A percentile compares a stretch with the other conserved stretches of the same genome.
Evolutionary conservation across 768 basidiomycete species (phyloP).

Genomic region (Pleurotus pulmonarius): DNA sequence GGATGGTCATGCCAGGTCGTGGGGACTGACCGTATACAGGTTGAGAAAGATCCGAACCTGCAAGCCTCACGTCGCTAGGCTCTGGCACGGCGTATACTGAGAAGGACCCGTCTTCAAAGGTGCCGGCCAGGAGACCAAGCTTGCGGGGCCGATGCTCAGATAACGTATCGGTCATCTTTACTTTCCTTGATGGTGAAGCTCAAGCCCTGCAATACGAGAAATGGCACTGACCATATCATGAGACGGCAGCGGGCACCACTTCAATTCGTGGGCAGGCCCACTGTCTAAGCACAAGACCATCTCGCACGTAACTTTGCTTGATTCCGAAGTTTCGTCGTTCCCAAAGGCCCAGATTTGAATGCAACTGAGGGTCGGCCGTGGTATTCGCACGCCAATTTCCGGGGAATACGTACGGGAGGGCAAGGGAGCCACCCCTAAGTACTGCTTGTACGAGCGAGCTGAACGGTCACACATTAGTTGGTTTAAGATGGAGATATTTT

Average conservation of each 20-base stretch:
- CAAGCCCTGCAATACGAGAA: background rate
- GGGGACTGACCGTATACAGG: slow-evolving; percentile 50
- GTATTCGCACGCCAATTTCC: slow-evolving; percentile 56
- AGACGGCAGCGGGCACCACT: slow-evolving; percentile 92
- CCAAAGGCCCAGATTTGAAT: slow-evolving; percentile 84
- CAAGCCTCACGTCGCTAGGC: slow-evolving; percentile 47
- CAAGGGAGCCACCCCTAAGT: slow-evolving; percentile 79
- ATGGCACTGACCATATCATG: slow-evolving; percentile 46
- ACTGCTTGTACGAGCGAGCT: slow-evolving; percentile 65
- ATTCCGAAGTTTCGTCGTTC: slow-evolving; percentile 17
- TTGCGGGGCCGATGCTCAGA: slow-evolving; percentile 39
- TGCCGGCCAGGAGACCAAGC: slow-evolving; percentile 79
- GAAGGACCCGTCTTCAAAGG: slow-evolving; percentile 85
- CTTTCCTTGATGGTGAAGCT: background rate
- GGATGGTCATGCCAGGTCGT: background rate
- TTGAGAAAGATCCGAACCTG: slow-evolving; percentile 19
- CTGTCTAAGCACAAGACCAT: slow-evolving; percentile 82
- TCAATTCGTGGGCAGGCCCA: slow-evolving; percentile 76
- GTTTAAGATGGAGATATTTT: too few species aligned
- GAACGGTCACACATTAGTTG: background rate
- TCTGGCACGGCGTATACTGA: slow-evolving; percentile 78
- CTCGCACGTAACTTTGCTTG: slow-evolving; percentile 66
- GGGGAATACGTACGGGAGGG: slow-evolving; percentile 63
- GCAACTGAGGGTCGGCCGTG: slow-evolving; percentile 55
- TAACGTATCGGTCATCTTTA: slow-evolving; percentile 10